Evolutionary conservation across 257 asterid species (phyloP).

Genomic region (Nyctanthes arbortristis): DNA sequence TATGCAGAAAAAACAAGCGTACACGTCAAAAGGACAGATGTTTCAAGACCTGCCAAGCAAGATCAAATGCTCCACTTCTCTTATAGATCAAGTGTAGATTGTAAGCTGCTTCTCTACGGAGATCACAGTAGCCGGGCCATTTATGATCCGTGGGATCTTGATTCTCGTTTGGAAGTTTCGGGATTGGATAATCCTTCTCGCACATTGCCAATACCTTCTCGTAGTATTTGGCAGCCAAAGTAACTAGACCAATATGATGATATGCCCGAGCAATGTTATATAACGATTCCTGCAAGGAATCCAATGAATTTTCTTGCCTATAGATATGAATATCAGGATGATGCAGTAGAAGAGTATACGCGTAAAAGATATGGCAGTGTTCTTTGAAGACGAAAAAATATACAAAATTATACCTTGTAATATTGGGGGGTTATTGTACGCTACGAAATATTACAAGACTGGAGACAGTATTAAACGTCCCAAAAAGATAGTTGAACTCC

Average conservation of each 20-base stretch:
- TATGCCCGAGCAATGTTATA: slow-evolving; percentile 79
- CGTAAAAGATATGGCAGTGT: too few species aligned
- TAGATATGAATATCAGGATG: too few species aligned
- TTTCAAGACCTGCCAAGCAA: slow-evolving; percentile 76
- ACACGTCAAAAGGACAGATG: slow-evolving; percentile 44
- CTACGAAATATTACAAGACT: too few species aligned
- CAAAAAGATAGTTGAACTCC: too few species aligned
- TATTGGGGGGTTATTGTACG: too few species aligned
- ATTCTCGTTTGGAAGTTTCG: slow-evolving; percentile 60
- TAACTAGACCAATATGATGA: slow-evolving; percentile 76
- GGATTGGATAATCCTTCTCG: slow-evolving; percentile 61
- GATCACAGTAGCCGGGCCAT: slow-evolving; percentile 67
- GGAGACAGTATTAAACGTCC: too few species aligned
- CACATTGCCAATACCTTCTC: slow-evolving; percentile 60
- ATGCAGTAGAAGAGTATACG: too few species aligned
- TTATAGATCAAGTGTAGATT: slow-evolving; percentile 78
- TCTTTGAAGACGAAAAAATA: too few species aligned
- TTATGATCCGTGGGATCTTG: slow-evolving; percentile 29
- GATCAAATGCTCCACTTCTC: slow-evolving; percentile 80
- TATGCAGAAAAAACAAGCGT: too few species aligned
- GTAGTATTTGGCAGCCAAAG: slow-evolving; percentile 63
- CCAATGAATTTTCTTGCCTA: too few species aligned
- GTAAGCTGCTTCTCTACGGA: slow-evolving; percentile 79
- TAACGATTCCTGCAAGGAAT: slow-evolving; percentile 66
- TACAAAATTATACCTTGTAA: too few species aligned